Conservation (phyloP, 495 filamentous ascomycete species). For the Penicillium verhagenii region DNA sequence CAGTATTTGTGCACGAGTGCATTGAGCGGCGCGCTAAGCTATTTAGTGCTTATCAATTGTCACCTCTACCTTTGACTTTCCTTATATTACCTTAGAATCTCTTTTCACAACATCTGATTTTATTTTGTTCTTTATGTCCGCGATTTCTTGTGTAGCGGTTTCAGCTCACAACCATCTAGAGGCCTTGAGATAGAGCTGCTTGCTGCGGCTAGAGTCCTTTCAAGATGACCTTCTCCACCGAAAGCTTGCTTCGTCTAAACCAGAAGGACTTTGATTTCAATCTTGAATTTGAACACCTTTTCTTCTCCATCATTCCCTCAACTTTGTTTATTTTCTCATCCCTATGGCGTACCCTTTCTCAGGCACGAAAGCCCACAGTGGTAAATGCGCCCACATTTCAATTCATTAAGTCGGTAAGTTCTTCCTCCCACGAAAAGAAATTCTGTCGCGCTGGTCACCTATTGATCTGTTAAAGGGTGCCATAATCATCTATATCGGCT, state of each 20-base stretch:
- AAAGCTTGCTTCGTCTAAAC: conserved; percentile 12
- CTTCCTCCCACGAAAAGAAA: conserved; percentile 13
- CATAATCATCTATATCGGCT: background rate
- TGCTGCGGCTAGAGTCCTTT: background rate
- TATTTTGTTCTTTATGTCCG: too few relatives aligned
- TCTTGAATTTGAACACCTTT: conserved; percentile 44
- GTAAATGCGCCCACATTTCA: conserved; percentile 34
- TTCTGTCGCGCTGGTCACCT: background rate
- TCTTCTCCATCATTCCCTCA: conserved; percentile 44
- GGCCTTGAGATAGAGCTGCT: background rate
- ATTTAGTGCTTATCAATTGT: too few relatives aligned
- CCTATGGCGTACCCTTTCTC: conserved; percentile 32
- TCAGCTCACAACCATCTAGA: too few relatives aligned
- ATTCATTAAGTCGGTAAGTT: conserved; percentile 36
- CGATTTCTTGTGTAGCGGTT: too few relatives aligned
- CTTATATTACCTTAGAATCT: too few relatives aligned
- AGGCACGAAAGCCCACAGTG: conserved; percentile 29
- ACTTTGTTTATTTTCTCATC: conserved; percentile 38
- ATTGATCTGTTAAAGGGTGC: background rate
- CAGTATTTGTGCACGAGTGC: too few relatives aligned
- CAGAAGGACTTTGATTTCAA: conserved; percentile 45
- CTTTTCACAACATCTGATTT: too few relatives aligned
- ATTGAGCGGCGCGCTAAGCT: too few relatives aligned
- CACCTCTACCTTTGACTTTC: too few relatives aligned
- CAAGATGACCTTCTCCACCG: conserved; percentile 6